Evolutionary conservation across 495 filamentous ascomycete genomes (phyloP), one percentile per base, ranked within the genome.

Genomic region (Pyrenula massariospora): DNA sequence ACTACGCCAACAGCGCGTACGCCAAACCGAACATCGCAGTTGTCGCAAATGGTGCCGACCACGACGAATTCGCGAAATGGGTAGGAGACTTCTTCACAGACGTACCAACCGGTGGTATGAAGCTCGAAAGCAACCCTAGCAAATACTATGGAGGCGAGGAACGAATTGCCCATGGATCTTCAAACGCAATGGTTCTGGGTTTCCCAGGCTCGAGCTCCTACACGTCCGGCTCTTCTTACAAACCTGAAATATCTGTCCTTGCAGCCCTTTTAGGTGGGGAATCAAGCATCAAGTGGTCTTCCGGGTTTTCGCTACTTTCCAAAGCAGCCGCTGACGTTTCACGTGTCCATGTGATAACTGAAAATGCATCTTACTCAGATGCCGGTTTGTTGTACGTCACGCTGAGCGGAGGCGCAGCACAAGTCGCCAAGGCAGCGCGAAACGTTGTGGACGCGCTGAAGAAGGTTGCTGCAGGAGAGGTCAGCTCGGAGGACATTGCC

Each of bases 131-230:
- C 53, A 57, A 61, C 25, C 70, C 87, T 52, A 83, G 84, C 63
- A 91, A 91, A 70, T 99, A 96, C 80, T 85, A 83, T 67, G 93
- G 93, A 64, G 93, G 93, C 63, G 89, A 99, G 78, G 86, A 95
- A 76, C 87, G 93, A 56, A 88, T 92, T 59, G 72, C 89, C 50
- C 87, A 86, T 68, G 77, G 76, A 60, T 72, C 74, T 53, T 82
- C 84, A 52, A 96, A 84, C 63, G 77, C 90, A 55, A 68, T 95
- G 59, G 88, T 95, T 52, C 81, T 99, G 65, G 91, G 82, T 55
- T 96, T 99, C 82, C 87, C 91, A 48, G 92, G 93, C 51, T 90
- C 89, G 54, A 83, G 87, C 68, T 84, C 86, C 47, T 82, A 80
- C 64, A 67, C 84, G 54, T 77, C 84, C 58, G 75, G 77, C 53